Percentiles rank a stretch among this genome's conserved stretches.
phyloP scores from a whole-genome alignment of 805 yeast species.

The Sugiyamaella chiloensis region DNA sequence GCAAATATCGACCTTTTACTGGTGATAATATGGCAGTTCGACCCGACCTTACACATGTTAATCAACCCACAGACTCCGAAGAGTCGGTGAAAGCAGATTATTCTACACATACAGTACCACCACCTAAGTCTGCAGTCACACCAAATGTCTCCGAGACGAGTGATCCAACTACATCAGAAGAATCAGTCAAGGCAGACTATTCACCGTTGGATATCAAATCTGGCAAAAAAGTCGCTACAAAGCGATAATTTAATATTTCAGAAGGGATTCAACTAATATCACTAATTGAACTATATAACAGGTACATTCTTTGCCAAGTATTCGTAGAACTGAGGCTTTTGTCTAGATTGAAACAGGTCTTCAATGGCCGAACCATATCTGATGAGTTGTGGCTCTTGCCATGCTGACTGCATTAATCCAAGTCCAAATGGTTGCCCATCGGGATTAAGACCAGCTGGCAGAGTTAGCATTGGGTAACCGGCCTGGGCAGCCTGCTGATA shows the following conservation, averaged over 20 bases:
- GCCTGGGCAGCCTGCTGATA: too few relatives aligned
- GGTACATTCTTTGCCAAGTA: background rate
- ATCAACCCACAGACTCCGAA: constrained; percentile 2
- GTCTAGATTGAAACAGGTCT: background rate
- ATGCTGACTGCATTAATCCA: background rate
- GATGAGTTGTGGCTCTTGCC: background rate
- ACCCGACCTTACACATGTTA: background rate
- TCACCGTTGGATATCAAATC: constrained; percentile 1
- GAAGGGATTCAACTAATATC: too few relatives aligned
- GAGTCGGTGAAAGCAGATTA: constrained; percentile 1
- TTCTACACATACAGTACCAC: background rate
- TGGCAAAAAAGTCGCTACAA: constrained; percentile 1
- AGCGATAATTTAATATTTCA: too few relatives aligned
- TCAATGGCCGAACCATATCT: background rate
- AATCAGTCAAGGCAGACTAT: constrained; percentile 19
- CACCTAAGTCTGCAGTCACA: background rate
- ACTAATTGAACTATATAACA: background rate
- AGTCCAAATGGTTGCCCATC: background rate
- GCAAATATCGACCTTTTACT: constrained; percentile 1
- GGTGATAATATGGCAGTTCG: background rate
- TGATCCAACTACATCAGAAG: constrained; percentile 18
- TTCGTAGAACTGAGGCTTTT: background rate
- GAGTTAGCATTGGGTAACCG: too few relatives aligned
- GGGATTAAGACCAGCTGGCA: too few relatives aligned
- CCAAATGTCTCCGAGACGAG: constrained; percentile 4